Base-by-base conservation (phyloP, 306 rosid genomes). In the Medicago arabica region DNA sequence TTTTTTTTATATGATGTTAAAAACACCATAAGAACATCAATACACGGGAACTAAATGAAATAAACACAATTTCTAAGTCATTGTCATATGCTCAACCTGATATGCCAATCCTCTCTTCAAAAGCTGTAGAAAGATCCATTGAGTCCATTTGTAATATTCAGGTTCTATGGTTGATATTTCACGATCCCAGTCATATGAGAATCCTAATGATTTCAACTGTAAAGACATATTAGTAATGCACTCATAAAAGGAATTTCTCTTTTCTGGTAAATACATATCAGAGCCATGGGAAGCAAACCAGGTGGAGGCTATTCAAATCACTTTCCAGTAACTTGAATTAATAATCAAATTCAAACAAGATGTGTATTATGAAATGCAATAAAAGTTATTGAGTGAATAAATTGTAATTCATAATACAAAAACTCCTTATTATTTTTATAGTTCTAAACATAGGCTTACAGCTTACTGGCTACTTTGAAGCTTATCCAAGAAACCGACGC, bases 121-220 rank as follows among this genome's bases (percentile, higher is more conserved):
- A 51, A 95, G 90, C 78, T 92, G 98, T 74, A 95, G 93, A 89
- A 95, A 95, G 77, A 95, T 92, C 98, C 98, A 95, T 49, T 90
- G 98, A 28, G 98, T 95, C 98, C 98, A 95, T 85, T 85, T 92
- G 87, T 95, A 92, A 81, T 95, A 95, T 14, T 86, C 88, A 69
- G 98, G 98, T 69, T 95, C 97, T 68, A 78, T 95, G 67, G 97
- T 95, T 61, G 97, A 92, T 86, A 95, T 84, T 81, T 95, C 98
- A 67, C 98, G 97, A 80, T 89, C 92, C 98, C 97, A 95, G 63
- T 95, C 98, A 76, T 95, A 95, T 18, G 98, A 95, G 84, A 95
- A 95, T 75, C 98, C 98, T 72, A 95, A 80, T 49, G 96, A 95
- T 83, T 92, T 92, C 75, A 95, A 89, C 98, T 95, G 91, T 74